A percentile compares a stretch with the other conserved stretches of the same genome.
phyloP scores from a whole-genome alignment of 2,329 filamentous ascomycete species.

The Aureobasidium lini region DNA sequence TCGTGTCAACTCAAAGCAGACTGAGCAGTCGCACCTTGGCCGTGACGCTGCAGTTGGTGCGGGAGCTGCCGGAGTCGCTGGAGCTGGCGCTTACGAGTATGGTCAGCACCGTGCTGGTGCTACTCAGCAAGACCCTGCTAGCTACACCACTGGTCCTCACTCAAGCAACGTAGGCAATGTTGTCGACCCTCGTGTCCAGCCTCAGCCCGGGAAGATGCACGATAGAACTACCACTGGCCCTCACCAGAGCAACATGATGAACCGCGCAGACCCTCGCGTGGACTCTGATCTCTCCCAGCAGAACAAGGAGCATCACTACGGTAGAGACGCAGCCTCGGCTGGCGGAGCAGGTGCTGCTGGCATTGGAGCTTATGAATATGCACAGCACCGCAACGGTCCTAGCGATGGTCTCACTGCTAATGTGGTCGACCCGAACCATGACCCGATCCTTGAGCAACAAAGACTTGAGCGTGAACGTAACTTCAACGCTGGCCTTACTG shows the following conservation, averaged over 20 bases:
- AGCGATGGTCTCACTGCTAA: slow-evolving; percentile 20
- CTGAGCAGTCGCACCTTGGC: background rate
- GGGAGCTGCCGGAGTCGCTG: slow-evolving; percentile 19
- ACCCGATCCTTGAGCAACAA: background rate
- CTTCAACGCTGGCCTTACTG: slow-evolving; percentile 24
- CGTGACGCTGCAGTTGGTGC: slow-evolving; percentile 21
- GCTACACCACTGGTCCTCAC: slow-evolving; percentile 23
- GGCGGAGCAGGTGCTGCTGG: slow-evolving; percentile 28
- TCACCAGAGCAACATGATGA: slow-evolving; percentile 18
- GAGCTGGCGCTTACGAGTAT: slow-evolving; percentile 24
- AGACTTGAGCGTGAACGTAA: background rate
- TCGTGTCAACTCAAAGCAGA: slow-evolving; percentile 18
- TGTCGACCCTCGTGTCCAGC: slow-evolving; percentile 21
- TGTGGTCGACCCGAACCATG: slow-evolving; percentile 17
- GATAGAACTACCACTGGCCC: slow-evolving; percentile 20
- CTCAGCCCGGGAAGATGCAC: slow-evolving; percentile 24
- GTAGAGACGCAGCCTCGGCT: slow-evolving; percentile 23
- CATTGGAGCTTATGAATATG: slow-evolving; percentile 26
- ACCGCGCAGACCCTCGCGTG: slow-evolving; percentile 20
- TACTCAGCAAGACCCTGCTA: slow-evolving; percentile 18
- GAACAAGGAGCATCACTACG: slow-evolving; percentile 13
- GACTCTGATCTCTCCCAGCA: slow-evolving; percentile 13
- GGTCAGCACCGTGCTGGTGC: slow-evolving; percentile 21
- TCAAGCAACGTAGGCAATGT: slow-evolving; percentile 22
- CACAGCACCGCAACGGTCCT: slow-evolving; percentile 18